Conservation (phyloP, 2,329 filamentous ascomycete species). For the Daldinia sp. region DNA sequence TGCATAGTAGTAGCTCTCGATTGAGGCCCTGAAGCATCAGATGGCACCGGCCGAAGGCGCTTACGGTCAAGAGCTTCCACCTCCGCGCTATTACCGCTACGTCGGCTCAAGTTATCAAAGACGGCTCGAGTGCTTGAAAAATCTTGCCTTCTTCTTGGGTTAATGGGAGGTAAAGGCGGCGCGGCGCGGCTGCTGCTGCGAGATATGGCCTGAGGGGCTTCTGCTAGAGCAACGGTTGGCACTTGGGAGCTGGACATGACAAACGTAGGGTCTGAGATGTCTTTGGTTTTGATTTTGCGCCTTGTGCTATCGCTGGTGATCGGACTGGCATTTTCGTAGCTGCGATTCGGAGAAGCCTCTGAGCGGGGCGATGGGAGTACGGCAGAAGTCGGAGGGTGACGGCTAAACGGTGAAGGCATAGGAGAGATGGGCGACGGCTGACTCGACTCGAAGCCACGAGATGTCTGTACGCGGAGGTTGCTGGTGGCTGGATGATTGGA, state of each 20-base stretch:
- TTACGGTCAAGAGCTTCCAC: conserved; percentile 53
- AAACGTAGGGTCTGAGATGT: conserved; percentile 65
- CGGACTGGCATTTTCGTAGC: conserved; percentile 42
- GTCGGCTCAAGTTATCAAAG: conserved; percentile 54
- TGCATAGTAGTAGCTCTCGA: conserved; percentile 47
- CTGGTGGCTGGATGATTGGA: conserved; percentile 47
- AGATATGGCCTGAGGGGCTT: conserved; percentile 51
- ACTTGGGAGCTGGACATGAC: conserved; percentile 61
- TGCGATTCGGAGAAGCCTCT: conserved; percentile 50
- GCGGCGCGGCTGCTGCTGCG: conserved; percentile 56
- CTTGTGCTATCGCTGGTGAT: conserved; percentile 55
- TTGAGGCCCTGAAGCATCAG: conserved; percentile 52
- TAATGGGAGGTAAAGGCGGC: conserved; percentile 70
- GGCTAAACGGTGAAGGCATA: conserved; percentile 54
- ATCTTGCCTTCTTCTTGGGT: conserved; percentile 64
- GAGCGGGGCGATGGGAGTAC: conserved; percentile 52
- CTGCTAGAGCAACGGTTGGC: conserved; percentile 57
- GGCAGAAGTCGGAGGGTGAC: conserved; percentile 53
- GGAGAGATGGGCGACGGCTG: conserved; percentile 63
- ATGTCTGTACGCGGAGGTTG: conserved; percentile 53
- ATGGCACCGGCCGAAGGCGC: conserved; percentile 58
- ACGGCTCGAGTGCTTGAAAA: conserved; percentile 56
- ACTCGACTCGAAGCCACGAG: conserved; percentile 54
- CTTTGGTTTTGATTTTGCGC: conserved; percentile 59
- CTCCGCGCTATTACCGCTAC: conserved; percentile 51